Conservation (phyloP, 352 stramenopile genomes). For the Phytophthora megakarya region DNA sequence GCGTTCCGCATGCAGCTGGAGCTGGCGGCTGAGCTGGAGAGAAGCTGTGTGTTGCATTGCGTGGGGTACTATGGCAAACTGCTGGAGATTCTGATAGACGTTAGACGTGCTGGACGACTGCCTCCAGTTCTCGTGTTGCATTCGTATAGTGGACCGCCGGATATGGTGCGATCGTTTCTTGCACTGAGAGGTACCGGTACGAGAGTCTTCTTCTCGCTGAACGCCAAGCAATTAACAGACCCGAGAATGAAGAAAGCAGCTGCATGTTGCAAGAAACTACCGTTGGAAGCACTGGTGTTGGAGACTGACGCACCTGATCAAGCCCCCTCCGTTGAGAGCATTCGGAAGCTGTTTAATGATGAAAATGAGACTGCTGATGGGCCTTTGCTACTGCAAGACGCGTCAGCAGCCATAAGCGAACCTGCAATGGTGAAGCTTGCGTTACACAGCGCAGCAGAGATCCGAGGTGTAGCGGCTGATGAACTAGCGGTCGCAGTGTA, state of each 20-base stretch:
- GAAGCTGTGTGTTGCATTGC: slow-evolving; percentile 74
- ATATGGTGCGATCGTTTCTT: slow-evolving; percentile 63
- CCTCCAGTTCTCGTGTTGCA: slow-evolving; percentile 68
- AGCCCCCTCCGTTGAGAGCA: slow-evolving; percentile 32
- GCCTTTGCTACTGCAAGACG: slow-evolving; percentile 27
- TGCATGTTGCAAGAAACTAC: slow-evolving; percentile 45
- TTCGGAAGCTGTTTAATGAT: slow-evolving; percentile 21
- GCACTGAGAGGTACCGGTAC: slow-evolving; percentile 37
- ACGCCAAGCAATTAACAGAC: slow-evolving; percentile 66
- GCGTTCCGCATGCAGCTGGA: slow-evolving; percentile 58
- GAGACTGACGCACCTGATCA: slow-evolving; percentile 83
- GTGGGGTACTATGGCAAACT: slow-evolving; percentile 75
- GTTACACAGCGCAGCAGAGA: slow-evolving; percentile 43
- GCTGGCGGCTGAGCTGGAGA: slow-evolving; percentile 53
- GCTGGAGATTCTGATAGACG: slow-evolving; percentile 51
- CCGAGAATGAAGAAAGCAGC: slow-evolving; percentile 43
- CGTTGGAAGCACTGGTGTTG: slow-evolving; percentile 55
- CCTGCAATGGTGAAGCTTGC: slow-evolving; percentile 58
- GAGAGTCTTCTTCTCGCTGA: slow-evolving; percentile 77
- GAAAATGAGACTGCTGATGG: neutral
- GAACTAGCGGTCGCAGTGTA: slow-evolving; percentile 47
- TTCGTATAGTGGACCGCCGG: slow-evolving; percentile 61
- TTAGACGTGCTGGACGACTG: slow-evolving; percentile 20
- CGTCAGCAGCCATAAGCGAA: slow-evolving; percentile 47
- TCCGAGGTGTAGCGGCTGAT: slow-evolving; percentile 38